Conservation (phyloP, 2,329 filamentous ascomycete species). For the Aspergillus quadrilineatus region DNA sequence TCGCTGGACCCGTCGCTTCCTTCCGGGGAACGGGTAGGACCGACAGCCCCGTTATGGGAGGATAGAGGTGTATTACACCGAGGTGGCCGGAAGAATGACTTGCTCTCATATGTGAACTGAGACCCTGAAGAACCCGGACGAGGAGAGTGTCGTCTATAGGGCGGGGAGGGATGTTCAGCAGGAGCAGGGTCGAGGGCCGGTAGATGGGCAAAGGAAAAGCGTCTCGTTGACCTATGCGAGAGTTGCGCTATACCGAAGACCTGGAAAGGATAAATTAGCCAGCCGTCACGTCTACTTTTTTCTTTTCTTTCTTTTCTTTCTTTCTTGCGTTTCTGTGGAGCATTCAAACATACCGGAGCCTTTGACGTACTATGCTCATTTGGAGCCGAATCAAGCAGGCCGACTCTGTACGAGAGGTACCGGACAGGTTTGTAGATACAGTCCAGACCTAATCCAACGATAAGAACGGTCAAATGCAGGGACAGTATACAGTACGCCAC, state of each 20-base stretch:
- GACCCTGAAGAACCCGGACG: neutral
- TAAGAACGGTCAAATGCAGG: neutral
- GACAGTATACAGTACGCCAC: neutral
- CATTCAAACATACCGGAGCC: neutral
- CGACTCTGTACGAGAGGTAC: neutral
- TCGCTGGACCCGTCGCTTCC: neutral
- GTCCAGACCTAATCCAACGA: neutral
- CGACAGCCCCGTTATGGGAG: too few species aligned
- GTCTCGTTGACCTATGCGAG: constrained; percentile 3
- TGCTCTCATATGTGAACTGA: too few species aligned
- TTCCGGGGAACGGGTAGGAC: too few species aligned
- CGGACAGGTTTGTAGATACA: neutral
- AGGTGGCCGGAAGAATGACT: too few species aligned
- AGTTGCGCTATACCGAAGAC: constrained; percentile 9
- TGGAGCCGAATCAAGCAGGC: neutral
- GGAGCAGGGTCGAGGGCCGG: neutral
- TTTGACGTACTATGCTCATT: neutral
- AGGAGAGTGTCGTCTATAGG: too few species aligned
- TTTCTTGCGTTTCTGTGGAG: neutral
- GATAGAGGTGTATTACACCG: too few species aligned
- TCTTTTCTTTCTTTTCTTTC: too few species aligned
- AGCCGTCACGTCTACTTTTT: neutral
- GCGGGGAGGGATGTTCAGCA: too few species aligned
- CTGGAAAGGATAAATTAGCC: neutral
- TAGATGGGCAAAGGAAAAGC: constrained; percentile 5